Evolutionary conservation across 768 basidiomycete species (phyloP), one percentile per base, ranked within the genome.

Genomic region (Pisolithus orientalis): DNA sequence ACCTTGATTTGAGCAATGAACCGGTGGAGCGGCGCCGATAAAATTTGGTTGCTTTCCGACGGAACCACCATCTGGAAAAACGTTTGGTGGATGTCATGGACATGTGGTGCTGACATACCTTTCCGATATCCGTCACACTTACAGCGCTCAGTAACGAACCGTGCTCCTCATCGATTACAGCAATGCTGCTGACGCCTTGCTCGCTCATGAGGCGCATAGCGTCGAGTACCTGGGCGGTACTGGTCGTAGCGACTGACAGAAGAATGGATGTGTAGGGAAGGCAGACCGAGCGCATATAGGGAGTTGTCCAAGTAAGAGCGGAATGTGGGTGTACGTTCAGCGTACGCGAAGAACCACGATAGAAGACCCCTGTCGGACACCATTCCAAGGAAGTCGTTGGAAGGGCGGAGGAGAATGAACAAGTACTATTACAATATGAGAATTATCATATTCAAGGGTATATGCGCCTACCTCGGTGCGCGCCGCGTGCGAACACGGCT

Each of bases 161-260:
- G 3, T 65, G 73, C 29, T 80, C 82, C 45, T 84, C 83, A 44
- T 88, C 85, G 5, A 87, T 64, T 4, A 91, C 84, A 14, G 89
- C 90, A 43, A 90, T 75, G 59, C 85, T 90, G 62, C 88, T 90
- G 25, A 92, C 87, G 24, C 90, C 90, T 61, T 86, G 79, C 54
- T 89, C 87, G 59, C 87, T 89, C 89, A 92, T 90, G 28, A 87
- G 72, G 53, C 75, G 80, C 90, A 92, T 92, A 5, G 88, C 88
- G 63, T 89, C 85, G 47, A 90, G 70, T 25, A 90, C 84, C 17
- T 77, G 77, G 2, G 80, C 79, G 14, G 72, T 75, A 42, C 85
- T 80, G 5, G 75, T 75, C 5, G 82, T 71, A 6, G 86, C 79
- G 8, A 91, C 73, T n/a, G 16, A 91, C 83, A 1, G 82, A 76